phyloP scores from a whole-genome alignment of 441 rosid genomes.

The Erodium moschatum region DNA sequence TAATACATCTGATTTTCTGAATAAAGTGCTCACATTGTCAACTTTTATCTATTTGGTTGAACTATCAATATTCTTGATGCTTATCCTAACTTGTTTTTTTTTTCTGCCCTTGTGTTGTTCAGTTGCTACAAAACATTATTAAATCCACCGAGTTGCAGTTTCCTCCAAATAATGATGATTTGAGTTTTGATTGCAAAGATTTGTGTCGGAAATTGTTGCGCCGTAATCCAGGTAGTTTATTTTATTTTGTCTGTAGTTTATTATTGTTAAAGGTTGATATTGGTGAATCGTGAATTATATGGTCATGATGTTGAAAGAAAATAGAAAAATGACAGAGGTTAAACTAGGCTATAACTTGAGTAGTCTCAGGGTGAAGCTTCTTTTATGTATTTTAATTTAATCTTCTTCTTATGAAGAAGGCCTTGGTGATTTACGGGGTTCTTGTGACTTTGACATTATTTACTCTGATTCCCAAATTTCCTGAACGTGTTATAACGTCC shows the following conservation, averaged over 20 bases:
- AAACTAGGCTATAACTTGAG: background rate
- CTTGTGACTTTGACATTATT: background rate
- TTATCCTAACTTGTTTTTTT: slow-evolving; percentile 13
- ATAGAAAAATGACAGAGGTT: background rate
- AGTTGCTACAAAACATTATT: slow-evolving; percentile 87
- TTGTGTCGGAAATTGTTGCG: slow-evolving; percentile 82
- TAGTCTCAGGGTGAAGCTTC: background rate
- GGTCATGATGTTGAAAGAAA: slow-evolving; percentile 10
- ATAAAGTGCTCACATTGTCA: background rate
- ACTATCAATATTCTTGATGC: background rate
- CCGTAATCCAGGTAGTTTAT: slow-evolving; percentile 70
- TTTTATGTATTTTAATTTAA: background rate
- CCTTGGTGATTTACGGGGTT: background rate
- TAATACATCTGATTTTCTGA: background rate
- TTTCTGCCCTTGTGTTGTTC: slow-evolving; percentile 23
- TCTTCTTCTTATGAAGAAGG: background rate
- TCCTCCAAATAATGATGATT: slow-evolving; percentile 45
- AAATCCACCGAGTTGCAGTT: slow-evolving; percentile 73
- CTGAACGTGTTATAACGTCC: background rate
- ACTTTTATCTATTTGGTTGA: background rate
- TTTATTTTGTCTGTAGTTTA: slow-evolving; percentile 7
- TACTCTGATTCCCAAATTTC: background rate
- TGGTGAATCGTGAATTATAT: background rate
- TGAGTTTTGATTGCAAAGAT: slow-evolving; percentile 68
- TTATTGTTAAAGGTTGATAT: slow-evolving; percentile 5